These are phyloP conservation scores for Aureobasidium vineae DNA, from an alignment of 2,329 filamentous ascomycete genomes.

Conservation along the genomic window DNA sequence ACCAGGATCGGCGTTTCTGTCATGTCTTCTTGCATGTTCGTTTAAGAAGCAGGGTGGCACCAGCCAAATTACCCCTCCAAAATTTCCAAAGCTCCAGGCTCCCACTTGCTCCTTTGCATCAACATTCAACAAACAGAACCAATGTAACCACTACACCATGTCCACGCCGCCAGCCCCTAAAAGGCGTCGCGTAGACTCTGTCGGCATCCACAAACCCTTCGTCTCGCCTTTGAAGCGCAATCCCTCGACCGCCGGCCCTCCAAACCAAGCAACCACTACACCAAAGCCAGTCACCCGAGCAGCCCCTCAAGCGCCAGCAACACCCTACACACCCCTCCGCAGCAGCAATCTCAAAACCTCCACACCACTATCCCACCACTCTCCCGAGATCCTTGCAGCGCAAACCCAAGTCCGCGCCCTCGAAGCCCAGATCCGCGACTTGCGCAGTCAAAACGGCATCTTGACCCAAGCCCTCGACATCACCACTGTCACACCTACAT, in stretches of 20 bases:
- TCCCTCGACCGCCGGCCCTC: neutral
- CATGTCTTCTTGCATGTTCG: neutral
- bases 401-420: neutral
- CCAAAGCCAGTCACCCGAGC: slow-evolving; percentile 2
- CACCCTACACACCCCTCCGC: slow-evolving; percentile 27
- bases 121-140: neutral
- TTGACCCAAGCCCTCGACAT: slow-evolving; percentile 49
- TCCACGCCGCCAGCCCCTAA: slow-evolving; percentile 45
- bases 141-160: slow-evolving; percentile 1
- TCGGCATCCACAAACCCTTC: slow-evolving; percentile 66
- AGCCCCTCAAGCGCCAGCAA: neutral
- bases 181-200: slow-evolving; percentile 60
- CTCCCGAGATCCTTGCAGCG: neutral
- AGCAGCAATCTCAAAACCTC: slow-evolving; percentile 19
- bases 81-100: neutral
- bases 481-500: neutral
- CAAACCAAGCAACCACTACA: slow-evolving; percentile 12
- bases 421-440: slow-evolving; percentile 40
- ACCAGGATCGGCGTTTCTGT: neutral
- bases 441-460: slow-evolving; percentile 51
- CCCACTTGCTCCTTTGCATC: neutral
- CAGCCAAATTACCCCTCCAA: neutral
- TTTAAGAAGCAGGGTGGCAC: neutral
- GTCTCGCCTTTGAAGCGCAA: slow-evolving; percentile 62
- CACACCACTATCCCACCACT: neutral